These are phyloP conservation scores for Austroboletus rostrupii DNA, from an alignment of 1,284 basidiomycete genomes.

Conservation along the genomic window DNA sequence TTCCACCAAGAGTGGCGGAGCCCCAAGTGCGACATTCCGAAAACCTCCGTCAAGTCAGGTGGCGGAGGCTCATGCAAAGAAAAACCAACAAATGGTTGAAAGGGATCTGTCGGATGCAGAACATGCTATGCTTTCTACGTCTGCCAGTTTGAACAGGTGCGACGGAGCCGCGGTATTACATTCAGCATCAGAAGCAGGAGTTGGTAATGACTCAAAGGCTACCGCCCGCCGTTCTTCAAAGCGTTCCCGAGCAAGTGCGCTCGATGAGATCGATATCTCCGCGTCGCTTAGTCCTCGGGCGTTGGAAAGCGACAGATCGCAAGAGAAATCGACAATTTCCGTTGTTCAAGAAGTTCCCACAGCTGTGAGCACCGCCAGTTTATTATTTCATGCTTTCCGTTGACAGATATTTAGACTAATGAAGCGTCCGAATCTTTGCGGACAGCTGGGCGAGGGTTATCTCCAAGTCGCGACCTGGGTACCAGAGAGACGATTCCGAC, in stretches of 20 bases:
- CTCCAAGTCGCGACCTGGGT: background rate
- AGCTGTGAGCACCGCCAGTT: slow-evolving; percentile 6
- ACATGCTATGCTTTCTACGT: background rate
- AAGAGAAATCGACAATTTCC: background rate
- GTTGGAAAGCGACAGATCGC: background rate
- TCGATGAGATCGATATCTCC: background rate
- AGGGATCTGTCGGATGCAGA: background rate
- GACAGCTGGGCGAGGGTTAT: background rate
- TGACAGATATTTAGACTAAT: slow-evolving; percentile 1
- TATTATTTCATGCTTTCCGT: background rate
- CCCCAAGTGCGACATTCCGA: background rate
- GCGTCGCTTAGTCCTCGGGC: background rate
- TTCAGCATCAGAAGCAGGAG: background rate
- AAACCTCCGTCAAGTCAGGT: background rate
- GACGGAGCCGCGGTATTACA: background rate
- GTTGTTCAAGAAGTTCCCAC: slow-evolving; percentile 1
- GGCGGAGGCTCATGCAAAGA: background rate
- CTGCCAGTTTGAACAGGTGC: background rate
- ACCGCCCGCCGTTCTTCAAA: slow-evolving; percentile 1
- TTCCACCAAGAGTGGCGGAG: slow-evolving; percentile 4
- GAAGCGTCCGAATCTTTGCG: background rate
- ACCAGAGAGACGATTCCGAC: background rate
- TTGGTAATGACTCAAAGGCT: background rate
- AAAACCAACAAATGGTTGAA: background rate
- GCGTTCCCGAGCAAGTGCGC: background rate